Evolutionary conservation across 352 stramenopile genomes (phyloP).

Genomic region (Phytophthora pseudosyringae): DNA sequence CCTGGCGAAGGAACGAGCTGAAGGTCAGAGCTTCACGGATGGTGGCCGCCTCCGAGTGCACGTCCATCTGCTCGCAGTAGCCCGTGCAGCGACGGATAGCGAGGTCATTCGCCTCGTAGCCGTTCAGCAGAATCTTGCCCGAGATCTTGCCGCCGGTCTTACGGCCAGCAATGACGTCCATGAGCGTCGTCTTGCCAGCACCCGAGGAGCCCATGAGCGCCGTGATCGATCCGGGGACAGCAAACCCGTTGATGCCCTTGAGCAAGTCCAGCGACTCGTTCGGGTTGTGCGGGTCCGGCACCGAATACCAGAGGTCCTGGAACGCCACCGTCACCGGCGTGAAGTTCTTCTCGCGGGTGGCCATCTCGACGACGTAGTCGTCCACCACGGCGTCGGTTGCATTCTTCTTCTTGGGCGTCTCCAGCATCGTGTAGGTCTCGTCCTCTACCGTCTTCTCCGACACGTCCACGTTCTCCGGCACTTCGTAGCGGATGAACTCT

Average conservation of each 20-base stretch:
- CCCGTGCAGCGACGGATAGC: conserved; percentile 33
- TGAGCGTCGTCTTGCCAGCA: conserved; percentile 44
- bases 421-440: not conserved
- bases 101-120: conserved; percentile 26
- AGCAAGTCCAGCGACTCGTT: conserved; percentile 43
- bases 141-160: conserved; percentile 69
- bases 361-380: not conserved
- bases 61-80: conserved; percentile 32
- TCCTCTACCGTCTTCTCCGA: not conserved
- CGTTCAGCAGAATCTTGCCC: conserved; percentile 58
- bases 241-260: conserved; percentile 40
- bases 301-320: conserved; percentile 37
- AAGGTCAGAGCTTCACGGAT: conserved; percentile 16
- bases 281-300: conserved; percentile 26
- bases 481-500: not conserved
- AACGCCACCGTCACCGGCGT: conserved; percentile 42
- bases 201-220: conserved; percentile 62
- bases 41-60: conserved; percentile 25
- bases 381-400: not conserved
- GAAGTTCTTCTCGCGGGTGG: conserved; percentile 29
- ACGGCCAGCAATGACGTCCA: conserved; percentile 92
- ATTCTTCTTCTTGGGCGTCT: not conserved
- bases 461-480: not conserved
- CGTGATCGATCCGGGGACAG: conserved; percentile 45
- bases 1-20: conserved; percentile 15